Base-by-base conservation (phyloP, 139 green algal species). In the Astrephomene gubernaculifera region DNA sequence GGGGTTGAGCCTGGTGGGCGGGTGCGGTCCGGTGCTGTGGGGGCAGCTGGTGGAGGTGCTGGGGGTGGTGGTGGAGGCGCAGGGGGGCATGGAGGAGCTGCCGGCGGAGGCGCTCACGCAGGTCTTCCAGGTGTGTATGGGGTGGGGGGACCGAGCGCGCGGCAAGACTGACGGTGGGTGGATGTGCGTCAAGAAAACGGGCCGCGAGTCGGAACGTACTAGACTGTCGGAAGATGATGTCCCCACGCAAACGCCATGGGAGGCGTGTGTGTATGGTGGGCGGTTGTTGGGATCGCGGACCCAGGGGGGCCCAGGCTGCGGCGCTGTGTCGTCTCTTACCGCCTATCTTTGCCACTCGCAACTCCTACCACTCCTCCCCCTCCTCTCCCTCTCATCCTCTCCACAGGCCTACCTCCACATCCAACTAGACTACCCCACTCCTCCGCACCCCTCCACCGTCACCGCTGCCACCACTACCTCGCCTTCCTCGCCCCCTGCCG, bases 41-140 rank as follows among this genome's bases (percentile, higher is more conserved):
- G 73, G 60, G 12, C 36, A 25, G 22, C 45, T 89, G 29, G 83
- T 91, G 85, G 44, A 53, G 65, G n/a, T 65, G 38, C n/a, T 71
- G 69, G 54, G 72, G 43, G 69, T 53, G 36, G 76, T 71, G 78
- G 83, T 61, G 39, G 39, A 76, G 9, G 54, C 67, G 76, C 60
- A 72, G 76, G 76, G 76, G 1, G 76, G 76, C 2, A 43, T 76
- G 36, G 49, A 61, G n/a, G 86, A 92, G 39, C 85, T 93, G 69
- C 88, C 87, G 4, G 72, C 85, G 1, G 91, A 94, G 84, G 91
- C 88, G 39, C 88, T 94, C 9, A 93, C 90, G 6, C 91, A 94
- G 88, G 81, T 90, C 3, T 86, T 39, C 69, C 81, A 86, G 38
- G 81, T 86, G 29, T 19, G 84, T n/a, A 38, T 27, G n/a, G 60